Conservation (phyloP, 2,329 filamentous ascomycete genomes). For the Hypoxylon sp. region DNA sequence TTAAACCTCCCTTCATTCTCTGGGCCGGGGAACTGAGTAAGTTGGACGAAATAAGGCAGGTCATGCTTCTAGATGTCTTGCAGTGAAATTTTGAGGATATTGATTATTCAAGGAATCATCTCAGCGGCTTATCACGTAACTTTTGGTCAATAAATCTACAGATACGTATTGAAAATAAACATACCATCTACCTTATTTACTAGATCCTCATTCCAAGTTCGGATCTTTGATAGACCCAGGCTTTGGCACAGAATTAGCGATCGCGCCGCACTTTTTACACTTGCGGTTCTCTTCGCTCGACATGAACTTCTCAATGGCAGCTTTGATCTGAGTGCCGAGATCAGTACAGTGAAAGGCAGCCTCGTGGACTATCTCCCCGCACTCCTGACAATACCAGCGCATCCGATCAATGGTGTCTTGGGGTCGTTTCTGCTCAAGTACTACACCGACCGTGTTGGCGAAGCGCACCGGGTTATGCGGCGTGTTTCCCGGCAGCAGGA, state of each 20-base stretch:
- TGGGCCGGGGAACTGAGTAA: no score
- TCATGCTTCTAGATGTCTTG: background rate
- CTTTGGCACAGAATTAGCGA: conserved; percentile 80
- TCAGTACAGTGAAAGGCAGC: conserved; percentile 89
- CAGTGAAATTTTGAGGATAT: background rate
- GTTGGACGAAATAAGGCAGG: conserved; percentile 6
- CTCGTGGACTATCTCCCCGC: conserved; percentile 84
- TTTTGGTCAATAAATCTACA: background rate
- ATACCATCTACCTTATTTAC: background rate
- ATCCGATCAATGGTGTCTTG: conserved; percentile 79
- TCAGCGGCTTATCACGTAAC: background rate
- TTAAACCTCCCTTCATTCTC: no score
- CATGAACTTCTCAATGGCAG: conserved; percentile 86
- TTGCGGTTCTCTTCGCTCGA: conserved; percentile 74
- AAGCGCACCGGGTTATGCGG: conserved; percentile 97
- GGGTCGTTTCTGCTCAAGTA: conserved; percentile 88
- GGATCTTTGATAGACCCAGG: conserved; percentile 72
- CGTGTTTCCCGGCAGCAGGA: conserved; percentile 92
- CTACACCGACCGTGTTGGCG: conserved; percentile 92
- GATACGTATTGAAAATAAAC: conserved; percentile 2
- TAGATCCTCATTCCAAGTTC: conserved; percentile 61
- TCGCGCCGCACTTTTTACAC: conserved; percentile 81
- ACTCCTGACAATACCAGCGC: conserved; percentile 89
- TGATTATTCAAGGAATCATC: background rate
- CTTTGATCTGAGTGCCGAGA: conserved; percentile 94